These are phyloP conservation scores for Anthoceros angustus DNA, from an alignment of 225 moss, liverwort and hornwort species.

Conservation along the genomic window DNA sequence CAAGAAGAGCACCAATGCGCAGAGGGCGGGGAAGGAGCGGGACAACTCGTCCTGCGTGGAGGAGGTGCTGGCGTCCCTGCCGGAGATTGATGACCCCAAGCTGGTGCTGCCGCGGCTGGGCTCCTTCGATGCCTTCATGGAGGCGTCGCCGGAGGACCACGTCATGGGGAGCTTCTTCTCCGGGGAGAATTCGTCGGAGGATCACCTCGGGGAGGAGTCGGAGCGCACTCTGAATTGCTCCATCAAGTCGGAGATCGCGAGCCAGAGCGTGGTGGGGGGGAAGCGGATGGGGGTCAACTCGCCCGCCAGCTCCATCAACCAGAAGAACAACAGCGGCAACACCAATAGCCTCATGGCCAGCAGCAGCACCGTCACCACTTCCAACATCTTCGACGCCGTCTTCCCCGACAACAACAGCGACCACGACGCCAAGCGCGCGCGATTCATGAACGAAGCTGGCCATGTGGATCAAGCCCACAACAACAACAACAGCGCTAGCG, in stretches of 20 bases:
- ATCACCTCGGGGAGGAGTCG: not conserved
- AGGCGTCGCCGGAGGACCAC: constrained; percentile 32
- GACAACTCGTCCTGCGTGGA: constrained; percentile 84
- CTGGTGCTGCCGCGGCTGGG: constrained; percentile 58
- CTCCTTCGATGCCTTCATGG: constrained; percentile 48
- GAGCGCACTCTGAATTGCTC: not conserved
- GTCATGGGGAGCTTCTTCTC: constrained; percentile 47
- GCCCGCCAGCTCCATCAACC: not conserved
- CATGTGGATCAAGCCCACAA: constrained; percentile 28
- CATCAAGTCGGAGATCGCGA: not conserved
- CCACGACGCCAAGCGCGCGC: constrained; percentile 2
- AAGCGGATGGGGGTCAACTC: not conserved
- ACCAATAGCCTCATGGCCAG: constrained; percentile 4
- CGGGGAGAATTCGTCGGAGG: constrained; percentile 15
- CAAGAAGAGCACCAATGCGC: constrained; percentile 89
- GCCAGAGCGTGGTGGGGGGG: too few species aligned
- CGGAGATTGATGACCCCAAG: constrained; percentile 71
- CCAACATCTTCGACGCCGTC: constrained; percentile 1
- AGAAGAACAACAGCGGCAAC: not conserved
- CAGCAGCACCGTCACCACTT: constrained; percentile 2
- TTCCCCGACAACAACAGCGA: constrained; percentile 19
- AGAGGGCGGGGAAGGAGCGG: constrained; percentile 69
- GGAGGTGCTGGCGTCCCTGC: constrained; percentile 82
- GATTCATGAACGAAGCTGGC: not conserved
- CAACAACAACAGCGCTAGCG: constrained; percentile 15